Evolutionary conservation across 768 basidiomycete species (phyloP).

Genomic region (Lactifluus piperatus): DNA sequence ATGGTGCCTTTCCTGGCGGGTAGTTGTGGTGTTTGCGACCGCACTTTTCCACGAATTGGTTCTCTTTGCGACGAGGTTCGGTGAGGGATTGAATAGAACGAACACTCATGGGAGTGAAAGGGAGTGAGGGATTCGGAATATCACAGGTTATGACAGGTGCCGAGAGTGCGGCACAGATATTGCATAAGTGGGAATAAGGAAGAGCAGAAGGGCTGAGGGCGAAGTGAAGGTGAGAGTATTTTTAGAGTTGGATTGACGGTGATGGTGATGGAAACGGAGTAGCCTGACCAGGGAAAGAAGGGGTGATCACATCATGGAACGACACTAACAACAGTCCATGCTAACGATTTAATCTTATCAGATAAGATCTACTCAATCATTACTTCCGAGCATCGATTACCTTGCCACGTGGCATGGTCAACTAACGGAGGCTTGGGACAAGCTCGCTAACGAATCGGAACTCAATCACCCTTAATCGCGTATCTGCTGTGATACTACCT

Average conservation of each 20-base stretch:
- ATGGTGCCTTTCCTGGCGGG: conserved; percentile 69
- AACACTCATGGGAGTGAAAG: conserved; percentile 3
- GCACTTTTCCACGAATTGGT: conserved; percentile 47
- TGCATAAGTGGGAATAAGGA: conserved; percentile 2
- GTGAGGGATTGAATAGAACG: not conserved
- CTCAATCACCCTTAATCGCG: no score
- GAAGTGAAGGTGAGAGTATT: not conserved
- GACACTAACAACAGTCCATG: no score
- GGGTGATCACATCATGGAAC: no score
- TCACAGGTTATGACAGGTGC: not conserved
- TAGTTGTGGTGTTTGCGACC: conserved; percentile 60
- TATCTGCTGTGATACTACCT: no score
- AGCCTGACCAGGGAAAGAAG: no score
- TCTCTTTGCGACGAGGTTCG: conserved; percentile 36
- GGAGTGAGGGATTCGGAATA: not conserved
- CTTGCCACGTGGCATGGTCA: no score
- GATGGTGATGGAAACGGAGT: no score
- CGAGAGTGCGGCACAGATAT: not conserved
- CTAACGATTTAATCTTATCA: no score
- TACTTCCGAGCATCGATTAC: no score
- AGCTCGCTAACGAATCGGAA: no score
- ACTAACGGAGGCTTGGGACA: no score
- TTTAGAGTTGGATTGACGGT: not conserved
- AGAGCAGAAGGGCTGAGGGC: not conserved
- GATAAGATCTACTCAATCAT: no score